Conservation (phyloP, 768 basidiomycete genomes). For the Agrocybe pediades region DNA sequence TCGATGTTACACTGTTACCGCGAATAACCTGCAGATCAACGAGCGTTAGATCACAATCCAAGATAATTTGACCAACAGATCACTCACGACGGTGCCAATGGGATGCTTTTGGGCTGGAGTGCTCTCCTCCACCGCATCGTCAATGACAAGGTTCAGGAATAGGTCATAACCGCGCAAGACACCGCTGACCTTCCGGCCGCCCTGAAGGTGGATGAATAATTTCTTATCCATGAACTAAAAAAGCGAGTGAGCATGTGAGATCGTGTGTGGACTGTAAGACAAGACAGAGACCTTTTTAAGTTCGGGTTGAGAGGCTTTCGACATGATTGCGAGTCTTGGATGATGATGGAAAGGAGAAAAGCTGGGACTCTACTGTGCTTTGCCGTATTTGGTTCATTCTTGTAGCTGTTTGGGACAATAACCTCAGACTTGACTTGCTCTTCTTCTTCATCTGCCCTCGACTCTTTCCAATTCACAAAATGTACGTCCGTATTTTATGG, state of each 20-base stretch:
- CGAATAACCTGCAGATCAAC: slow-evolving; percentile 75
- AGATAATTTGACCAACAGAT: neutral
- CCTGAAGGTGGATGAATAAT: slow-evolving; percentile 91
- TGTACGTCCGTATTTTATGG: slow-evolving; percentile 8
- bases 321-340: slow-evolving; percentile 53
- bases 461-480: slow-evolving; percentile 2
- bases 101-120: slow-evolving; percentile 87
- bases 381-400: slow-evolving; percentile 34
- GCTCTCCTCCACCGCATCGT: slow-evolving; percentile 92
- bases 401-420: slow-evolving; percentile 8
- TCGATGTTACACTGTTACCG: slow-evolving; percentile 94
- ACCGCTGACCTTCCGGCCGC: slow-evolving; percentile 94
- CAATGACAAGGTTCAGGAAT: slow-evolving; percentile 97
- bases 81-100: slow-evolving; percentile 88
- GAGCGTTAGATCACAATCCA: slow-evolving; percentile 9
- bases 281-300: slow-evolving; percentile 90
- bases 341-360: slow-evolving; percentile 16
- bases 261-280: neutral
- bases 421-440: slow-evolving; percentile 4
- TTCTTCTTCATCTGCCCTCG: neutral
- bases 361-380: slow-evolving; percentile 36
- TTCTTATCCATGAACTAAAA: slow-evolving; percentile 98
- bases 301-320: slow-evolving; percentile 95
- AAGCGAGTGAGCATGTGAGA: slow-evolving; percentile 4
- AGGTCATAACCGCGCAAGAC: slow-evolving; percentile 96